phyloP scores from a whole-genome alignment of 441 rosid genomes.

The Adansonia madagascariensis region DNA sequence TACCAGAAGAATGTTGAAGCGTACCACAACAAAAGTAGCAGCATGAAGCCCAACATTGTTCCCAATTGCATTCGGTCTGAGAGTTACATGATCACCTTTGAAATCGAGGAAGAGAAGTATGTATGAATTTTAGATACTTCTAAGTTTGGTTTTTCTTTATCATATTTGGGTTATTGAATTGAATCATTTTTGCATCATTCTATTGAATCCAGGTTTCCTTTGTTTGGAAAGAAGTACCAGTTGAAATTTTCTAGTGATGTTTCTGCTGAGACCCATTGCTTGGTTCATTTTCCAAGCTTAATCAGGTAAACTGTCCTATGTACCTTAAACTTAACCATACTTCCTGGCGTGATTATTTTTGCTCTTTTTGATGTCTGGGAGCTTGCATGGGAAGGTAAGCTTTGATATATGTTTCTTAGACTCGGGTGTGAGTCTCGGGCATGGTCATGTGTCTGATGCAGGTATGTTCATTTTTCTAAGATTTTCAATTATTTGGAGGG shows the following conservation, averaged over 20 bases:
- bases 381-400: slow-evolving; percentile 4
- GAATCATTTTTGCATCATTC: slow-evolving; percentile 13
- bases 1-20: slow-evolving; percentile 99
- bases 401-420: background rate
- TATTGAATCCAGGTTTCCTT: slow-evolving; percentile 71
- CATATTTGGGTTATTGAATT: slow-evolving; percentile 21
- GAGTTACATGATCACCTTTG: slow-evolving; percentile 90
- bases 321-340: background rate
- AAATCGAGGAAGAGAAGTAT: slow-evolving; percentile 97
- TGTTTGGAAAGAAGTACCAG: slow-evolving; percentile 94
- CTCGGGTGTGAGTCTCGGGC: too few species aligned
- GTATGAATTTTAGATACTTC: slow-evolving; percentile 21
- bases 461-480: too few species aligned
- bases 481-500: too few species aligned
- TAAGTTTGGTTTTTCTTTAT: background rate
- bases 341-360: background rate
- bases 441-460: too few species aligned
- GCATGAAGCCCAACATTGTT: slow-evolving; percentile 83
- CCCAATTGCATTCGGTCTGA: slow-evolving; percentile 99
- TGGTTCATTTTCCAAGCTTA: slow-evolving; percentile 99
- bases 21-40: slow-evolving; percentile 79
- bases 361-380: background rate
- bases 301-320: slow-evolving; percentile 57
- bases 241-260: slow-evolving; percentile 83
- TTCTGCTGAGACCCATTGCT: slow-evolving; percentile 78